These are phyloP conservation scores for Gossypium australe DNA, from an alignment of 345 rosid genomes.

Conservation along the genomic window DNA sequence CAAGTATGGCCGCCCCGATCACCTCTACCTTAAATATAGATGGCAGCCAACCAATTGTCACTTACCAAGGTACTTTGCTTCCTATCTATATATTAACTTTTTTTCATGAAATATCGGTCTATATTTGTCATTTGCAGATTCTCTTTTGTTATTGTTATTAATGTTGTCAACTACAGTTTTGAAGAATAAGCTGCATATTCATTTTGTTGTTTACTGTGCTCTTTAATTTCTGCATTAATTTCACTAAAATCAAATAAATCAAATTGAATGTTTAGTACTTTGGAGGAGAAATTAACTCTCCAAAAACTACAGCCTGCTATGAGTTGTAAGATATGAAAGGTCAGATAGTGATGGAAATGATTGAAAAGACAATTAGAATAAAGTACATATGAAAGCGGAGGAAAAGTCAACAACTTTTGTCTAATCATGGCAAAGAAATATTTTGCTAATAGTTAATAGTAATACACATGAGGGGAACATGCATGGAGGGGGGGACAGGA, in stretches of 20 bases:
- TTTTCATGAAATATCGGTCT: no score
- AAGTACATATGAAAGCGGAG: neutral
- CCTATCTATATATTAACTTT: no score
- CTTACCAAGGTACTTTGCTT: slow-evolving; percentile 48
- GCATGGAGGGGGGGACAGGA: no score
- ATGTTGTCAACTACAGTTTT: neutral
- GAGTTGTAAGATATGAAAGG: slow-evolving; percentile 1
- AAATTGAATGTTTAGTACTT: neutral
- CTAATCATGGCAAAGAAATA: neutral
- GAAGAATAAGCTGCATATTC: neutral
- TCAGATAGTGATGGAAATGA: neutral
- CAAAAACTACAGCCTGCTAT: neutral
- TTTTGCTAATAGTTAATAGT: no score
- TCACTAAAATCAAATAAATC: neutral
- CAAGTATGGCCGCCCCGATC: slow-evolving; percentile 76
- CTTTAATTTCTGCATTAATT: neutral
- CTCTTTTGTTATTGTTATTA: neutral
- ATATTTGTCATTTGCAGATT: no score
- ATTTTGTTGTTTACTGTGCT: neutral
- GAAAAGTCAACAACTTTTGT: neutral
- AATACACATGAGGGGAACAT: no score
- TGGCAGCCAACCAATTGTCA: slow-evolving; percentile 5
- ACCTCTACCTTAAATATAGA: slow-evolving; percentile 1
- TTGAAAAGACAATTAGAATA: neutral
- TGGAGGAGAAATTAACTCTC: neutral